phyloP scores from a whole-genome alignment of 1,284 basidiomycete genomes.

The Cutaneotrichosporon spelunceum region DNA sequence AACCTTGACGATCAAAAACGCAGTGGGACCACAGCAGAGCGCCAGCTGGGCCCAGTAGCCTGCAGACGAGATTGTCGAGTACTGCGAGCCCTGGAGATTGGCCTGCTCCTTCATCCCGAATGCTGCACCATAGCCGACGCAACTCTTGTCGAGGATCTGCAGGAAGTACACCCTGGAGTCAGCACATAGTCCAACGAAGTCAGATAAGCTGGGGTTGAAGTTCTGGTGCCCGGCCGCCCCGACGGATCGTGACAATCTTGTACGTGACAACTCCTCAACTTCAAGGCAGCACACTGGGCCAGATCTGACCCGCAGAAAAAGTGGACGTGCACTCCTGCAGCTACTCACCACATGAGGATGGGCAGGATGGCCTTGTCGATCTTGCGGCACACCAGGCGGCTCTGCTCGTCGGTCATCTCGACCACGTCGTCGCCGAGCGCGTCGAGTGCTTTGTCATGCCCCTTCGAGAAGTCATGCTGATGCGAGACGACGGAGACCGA shows the following conservation, averaged over 20 bases:
- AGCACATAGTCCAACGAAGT: too few species aligned
- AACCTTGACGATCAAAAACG: slow-evolving; percentile 44
- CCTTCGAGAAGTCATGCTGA: slow-evolving; percentile 1
- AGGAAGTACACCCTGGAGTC: slow-evolving; percentile 37
- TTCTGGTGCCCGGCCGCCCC: too few species aligned
- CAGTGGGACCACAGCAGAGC: slow-evolving; percentile 39
- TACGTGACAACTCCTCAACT: too few species aligned
- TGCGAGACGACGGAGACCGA: background rate
- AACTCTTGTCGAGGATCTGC: slow-evolving; percentile 45
- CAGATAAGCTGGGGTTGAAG: too few species aligned
- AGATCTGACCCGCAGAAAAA: too few species aligned
- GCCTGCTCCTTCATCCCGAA: slow-evolving; percentile 30
- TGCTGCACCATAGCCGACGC: slow-evolving; percentile 28
- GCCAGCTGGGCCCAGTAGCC: slow-evolving; percentile 28
- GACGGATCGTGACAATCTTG: too few species aligned
- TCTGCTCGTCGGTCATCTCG: slow-evolving; percentile 30
- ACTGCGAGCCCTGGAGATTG: slow-evolving; percentile 32
- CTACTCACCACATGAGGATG: slow-evolving; percentile 34
- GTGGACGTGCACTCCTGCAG: background rate
- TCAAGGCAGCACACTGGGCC: too few species aligned
- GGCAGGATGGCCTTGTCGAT: slow-evolving; percentile 40
- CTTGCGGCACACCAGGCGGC: slow-evolving; percentile 23
- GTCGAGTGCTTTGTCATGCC: slow-evolving; percentile 31
- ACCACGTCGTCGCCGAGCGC: slow-evolving; percentile 30
- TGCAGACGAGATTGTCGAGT: slow-evolving; percentile 28